These are phyloP conservation scores for Kodamaea alishanica DNA, from an alignment of 1,139 yeast genomes.

Conservation along the genomic window DNA sequence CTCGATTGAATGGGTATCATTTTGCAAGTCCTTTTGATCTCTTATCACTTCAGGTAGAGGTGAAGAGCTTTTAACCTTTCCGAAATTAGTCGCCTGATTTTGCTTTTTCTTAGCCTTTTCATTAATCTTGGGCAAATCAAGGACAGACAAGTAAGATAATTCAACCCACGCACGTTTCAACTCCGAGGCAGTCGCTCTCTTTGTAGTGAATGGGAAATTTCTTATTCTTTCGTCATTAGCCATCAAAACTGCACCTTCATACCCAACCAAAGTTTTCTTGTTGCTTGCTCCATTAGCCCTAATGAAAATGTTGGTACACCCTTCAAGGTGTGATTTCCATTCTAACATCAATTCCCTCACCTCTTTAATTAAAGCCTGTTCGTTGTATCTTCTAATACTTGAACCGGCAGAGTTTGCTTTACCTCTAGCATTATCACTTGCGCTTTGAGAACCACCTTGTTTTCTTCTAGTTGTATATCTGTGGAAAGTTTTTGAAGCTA, in stretches of 20 bases:
- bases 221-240: conserved; percentile 56
- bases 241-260: conserved; percentile 50
- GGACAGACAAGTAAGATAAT: conserved; percentile 55
- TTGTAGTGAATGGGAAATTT: conserved; percentile 83
- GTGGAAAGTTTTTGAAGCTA: conserved; percentile 85
- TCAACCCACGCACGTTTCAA: conserved; percentile 82
- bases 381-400: conserved; percentile 82
- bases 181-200: conserved; percentile 81
- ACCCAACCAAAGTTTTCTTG: conserved; percentile 63
- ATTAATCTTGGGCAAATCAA: conserved; percentile 53
- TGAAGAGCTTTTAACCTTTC: neutral
- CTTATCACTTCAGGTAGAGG: conserved; percentile 20
- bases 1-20: conserved; percentile 50
- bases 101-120: conserved; percentile 24
- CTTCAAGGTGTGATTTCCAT: conserved; percentile 60
- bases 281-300: conserved; percentile 79
- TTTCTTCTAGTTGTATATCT: conserved; percentile 94
- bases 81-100: neutral
- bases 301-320: conserved; percentile 69
- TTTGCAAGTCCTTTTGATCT: conserved; percentile 30
- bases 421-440: conserved; percentile 87
- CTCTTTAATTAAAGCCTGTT: conserved; percentile 75
- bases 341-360: conserved; percentile 59
- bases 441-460: conserved; percentile 96
- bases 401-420: conserved; percentile 98